Evolutionary conservation across 192 early-diverging fungal genomes (phyloP).

Genomic region (Mortierella hygrophila): DNA sequence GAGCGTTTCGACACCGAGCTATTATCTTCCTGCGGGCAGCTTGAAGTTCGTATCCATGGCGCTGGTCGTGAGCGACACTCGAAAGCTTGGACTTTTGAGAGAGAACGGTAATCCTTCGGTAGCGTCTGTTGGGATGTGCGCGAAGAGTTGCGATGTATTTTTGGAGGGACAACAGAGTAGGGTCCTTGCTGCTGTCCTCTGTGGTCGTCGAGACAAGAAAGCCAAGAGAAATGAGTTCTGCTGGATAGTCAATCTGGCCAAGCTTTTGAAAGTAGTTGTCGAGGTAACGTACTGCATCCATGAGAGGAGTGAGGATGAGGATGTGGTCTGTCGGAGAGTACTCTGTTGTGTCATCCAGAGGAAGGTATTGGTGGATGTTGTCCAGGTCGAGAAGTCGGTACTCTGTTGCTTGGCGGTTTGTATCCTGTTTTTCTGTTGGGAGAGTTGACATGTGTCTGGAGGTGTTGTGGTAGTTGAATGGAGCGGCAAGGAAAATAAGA

Average conservation of each 20-base stretch:
- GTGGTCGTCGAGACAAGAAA: conserved; percentile 69
- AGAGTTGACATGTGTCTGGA: background rate
- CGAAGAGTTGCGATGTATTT: conserved; percentile 20
- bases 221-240: conserved; percentile 72
- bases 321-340: conserved; percentile 41
- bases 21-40: conserved; percentile 68
- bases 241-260: conserved; percentile 68
- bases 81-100: conserved; percentile 71
- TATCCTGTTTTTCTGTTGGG: background rate
- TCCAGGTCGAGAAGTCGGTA: background rate
- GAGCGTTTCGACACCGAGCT: conserved; percentile 73
- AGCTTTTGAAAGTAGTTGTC: conserved; percentile 72
- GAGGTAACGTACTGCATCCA: conserved; percentile 69
- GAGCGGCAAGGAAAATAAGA: background rate
- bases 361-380: background rate
- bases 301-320: conserved; percentile 78
- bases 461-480: background rate
- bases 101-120: conserved; percentile 66
- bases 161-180: conserved; percentile 65
- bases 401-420: background rate
- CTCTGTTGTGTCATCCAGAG: background rate
- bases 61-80: conserved; percentile 60
- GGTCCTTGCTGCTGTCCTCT: conserved; percentile 61
- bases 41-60: conserved; percentile 73
- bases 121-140: conserved; percentile 20